These are phyloP conservation scores for Physcia stellaris DNA, from an alignment of 495 filamentous ascomycete genomes.

Conservation along the genomic window DNA sequence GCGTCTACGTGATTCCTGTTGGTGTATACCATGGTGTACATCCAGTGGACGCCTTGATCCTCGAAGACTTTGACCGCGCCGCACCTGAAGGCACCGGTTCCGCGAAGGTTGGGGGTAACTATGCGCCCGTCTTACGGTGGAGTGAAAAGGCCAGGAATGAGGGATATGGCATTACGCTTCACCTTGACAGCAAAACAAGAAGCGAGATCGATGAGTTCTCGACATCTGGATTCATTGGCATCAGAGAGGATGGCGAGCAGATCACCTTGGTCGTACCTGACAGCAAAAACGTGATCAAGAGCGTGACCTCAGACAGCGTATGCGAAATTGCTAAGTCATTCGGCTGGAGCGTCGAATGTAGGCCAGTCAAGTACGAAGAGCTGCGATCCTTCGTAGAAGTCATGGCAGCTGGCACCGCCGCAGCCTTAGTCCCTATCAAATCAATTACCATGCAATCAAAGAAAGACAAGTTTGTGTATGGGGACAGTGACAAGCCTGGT, in stretches of 20 bases:
- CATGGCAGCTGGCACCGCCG: slow-evolving; percentile 85
- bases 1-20: slow-evolving; percentile 71
- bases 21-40: slow-evolving; percentile 82
- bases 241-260: slow-evolving; percentile 40
- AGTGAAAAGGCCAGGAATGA: slow-evolving; percentile 58
- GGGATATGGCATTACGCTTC: slow-evolving; percentile 76
- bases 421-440: slow-evolving; percentile 78
- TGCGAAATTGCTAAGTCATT: slow-evolving; percentile 51
- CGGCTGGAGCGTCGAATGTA: slow-evolving; percentile 53
- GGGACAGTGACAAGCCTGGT: slow-evolving; percentile 57
- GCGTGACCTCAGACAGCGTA: slow-evolving; percentile 62
- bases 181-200: slow-evolving; percentile 67
- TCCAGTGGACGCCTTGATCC: slow-evolving; percentile 63
- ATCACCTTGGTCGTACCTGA: slow-evolving; percentile 67
- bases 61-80: slow-evolving; percentile 64
- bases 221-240: slow-evolving; percentile 74
- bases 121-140: slow-evolving; percentile 69
- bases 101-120: slow-evolving; percentile 68
- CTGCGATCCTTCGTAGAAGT: slow-evolving; percentile 67
- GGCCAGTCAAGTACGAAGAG: slow-evolving; percentile 67
- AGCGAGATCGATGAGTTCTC: slow-evolving; percentile 83
- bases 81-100: slow-evolving; percentile 61
- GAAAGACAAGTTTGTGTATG: slow-evolving; percentile 54
- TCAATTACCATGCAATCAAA: slow-evolving; percentile 62
- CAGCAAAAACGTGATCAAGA: slow-evolving; percentile 68